Conservation (phyloP, 2,329 filamentous ascomycete species). For the Lecanicillium sp. region DNA sequence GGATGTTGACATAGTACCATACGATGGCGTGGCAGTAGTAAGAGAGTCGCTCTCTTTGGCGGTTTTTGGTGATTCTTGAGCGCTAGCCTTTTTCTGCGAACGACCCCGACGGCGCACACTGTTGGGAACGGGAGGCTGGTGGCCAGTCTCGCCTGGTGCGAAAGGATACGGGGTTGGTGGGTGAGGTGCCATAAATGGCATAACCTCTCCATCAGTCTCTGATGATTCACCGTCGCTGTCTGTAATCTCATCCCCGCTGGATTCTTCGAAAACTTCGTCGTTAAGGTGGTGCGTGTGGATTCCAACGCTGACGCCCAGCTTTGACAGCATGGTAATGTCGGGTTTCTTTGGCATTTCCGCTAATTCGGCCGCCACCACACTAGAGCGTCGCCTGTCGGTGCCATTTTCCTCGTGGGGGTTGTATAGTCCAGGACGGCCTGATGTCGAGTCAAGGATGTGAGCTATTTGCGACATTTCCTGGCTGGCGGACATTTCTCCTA, state of each 20-base stretch:
- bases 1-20: slow-evolving; percentile 6
- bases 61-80: background rate
- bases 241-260: slow-evolving; percentile 20
- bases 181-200: slow-evolving; percentile 3
- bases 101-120: slow-evolving; percentile 1
- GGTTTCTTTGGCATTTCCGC: slow-evolving; percentile 54
- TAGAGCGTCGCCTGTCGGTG: slow-evolving; percentile 27
- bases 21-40: background rate
- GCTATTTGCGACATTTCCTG: slow-evolving; percentile 35
- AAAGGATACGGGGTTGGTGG: slow-evolving; percentile 4
- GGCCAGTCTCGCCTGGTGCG: background rate
- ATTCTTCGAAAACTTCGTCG: slow-evolving; percentile 46
- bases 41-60: background rate
- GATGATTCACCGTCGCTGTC: slow-evolving; percentile 23
- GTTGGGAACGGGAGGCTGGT: background rate
- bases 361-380: slow-evolving; percentile 44
- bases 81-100: background rate
- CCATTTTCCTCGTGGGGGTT: slow-evolving; percentile 30
- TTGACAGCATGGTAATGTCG: slow-evolving; percentile 39
- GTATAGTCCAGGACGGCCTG: slow-evolving; percentile 32
- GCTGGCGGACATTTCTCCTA: slow-evolving; percentile 27
- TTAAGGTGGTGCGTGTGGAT: slow-evolving; percentile 69
- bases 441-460: slow-evolving; percentile 34
- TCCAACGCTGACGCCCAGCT: slow-evolving; percentile 58
- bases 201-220: slow-evolving; percentile 21